Evolutionary conservation across 352 stramenopile genomes (phyloP), one percentile per base, ranked within the genome.

Genomic region (Phytophthora pinifolia): DNA sequence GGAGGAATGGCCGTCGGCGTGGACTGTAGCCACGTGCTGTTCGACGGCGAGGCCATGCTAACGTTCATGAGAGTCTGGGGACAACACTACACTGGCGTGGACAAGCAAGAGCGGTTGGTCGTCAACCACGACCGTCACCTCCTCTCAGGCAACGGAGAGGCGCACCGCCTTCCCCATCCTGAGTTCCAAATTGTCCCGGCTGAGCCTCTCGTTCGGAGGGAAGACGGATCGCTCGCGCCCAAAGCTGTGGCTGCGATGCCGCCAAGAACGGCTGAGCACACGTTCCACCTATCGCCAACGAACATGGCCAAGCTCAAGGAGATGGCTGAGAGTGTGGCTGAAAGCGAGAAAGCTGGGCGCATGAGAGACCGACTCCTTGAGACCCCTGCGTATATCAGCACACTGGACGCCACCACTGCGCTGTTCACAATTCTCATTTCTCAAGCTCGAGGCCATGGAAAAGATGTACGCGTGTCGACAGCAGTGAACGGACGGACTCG

Each of bases 11-110:
- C 48, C 12, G 52, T 87, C 14, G 74, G 74, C 4, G 47, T 82
- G 30, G 67, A 81, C 42, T 62, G 67, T 32, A 76, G 39, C 31
- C 76, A 87, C 39, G 54, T 56, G 0, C 12, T 87, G 49, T 65
- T 84, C n/a, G 76, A 87, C 30, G 74, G 67, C 33, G 66, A 85
- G 25, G 67, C 55, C 9, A 64, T 75, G 54, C 74, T 85, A 39
- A 85, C 67, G 15, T 85, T 87, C 55, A 74, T 80, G 60, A 73
- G 71, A 33, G 41, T 27, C 22, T 82, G 72, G 72, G 60, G 68
- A 2, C 43, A 65, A 54, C 66, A 69, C 55, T 82, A 73, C 55
- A 64, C 59, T 25, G 37, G 55, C 0, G 25, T 48, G 42, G n/a
- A 13, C 8, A 45, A 57, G n/a, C 9, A 43, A 0, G 52, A 69